A percentile compares a stretch with the other conserved stretches of the same genome.
Conservation (phyloP, 2,329 filamentous ascomycete species). For the Aspergillus proliferans region DNA sequence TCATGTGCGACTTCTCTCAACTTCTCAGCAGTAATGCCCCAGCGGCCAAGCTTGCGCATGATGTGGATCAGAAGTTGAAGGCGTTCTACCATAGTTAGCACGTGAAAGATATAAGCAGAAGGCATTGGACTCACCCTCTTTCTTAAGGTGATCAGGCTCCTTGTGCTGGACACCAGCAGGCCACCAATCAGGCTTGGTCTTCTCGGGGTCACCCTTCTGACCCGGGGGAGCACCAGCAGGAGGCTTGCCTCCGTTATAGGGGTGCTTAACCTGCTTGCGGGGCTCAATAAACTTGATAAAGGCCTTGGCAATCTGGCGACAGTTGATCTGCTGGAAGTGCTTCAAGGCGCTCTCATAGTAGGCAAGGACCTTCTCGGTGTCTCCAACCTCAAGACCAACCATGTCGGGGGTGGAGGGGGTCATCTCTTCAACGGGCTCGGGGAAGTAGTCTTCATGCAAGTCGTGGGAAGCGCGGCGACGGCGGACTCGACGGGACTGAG, state of each 20-base stretch:
- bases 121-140: conserved; percentile 34
- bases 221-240: conserved; percentile 29
- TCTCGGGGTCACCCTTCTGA: conserved; percentile 36
- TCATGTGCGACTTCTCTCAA: conserved; percentile 36
- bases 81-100: conserved; percentile 20
- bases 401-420: conserved; percentile 18
- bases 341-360: conserved; percentile 39
- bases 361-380: conserved; percentile 29
- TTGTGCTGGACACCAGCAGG: conserved; percentile 41
- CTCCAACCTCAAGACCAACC: conserved; percentile 32
- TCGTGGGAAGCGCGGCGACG: conserved; percentile 21
- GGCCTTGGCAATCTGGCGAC: conserved; percentile 39
- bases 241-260: conserved; percentile 43
- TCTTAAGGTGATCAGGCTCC: conserved; percentile 45
- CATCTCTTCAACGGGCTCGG: conserved; percentile 20
- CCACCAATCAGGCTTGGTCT: conserved; percentile 43
- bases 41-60: conserved; percentile 30
- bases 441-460: conserved; percentile 12
- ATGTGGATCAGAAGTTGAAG: conserved; percentile 37
- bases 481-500: conserved; percentile 21
- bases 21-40: conserved; percentile 32
- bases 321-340: conserved; percentile 42
- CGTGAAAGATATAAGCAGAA: neutral
- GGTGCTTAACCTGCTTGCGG: conserved; percentile 43
- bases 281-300: conserved; percentile 45